A percentile compares a stretch with the other conserved stretches of the same genome.
Evolutionary conservation across 805 yeast genomes (phyloP).

Genomic region (Yamadazyma endophytica): DNA sequence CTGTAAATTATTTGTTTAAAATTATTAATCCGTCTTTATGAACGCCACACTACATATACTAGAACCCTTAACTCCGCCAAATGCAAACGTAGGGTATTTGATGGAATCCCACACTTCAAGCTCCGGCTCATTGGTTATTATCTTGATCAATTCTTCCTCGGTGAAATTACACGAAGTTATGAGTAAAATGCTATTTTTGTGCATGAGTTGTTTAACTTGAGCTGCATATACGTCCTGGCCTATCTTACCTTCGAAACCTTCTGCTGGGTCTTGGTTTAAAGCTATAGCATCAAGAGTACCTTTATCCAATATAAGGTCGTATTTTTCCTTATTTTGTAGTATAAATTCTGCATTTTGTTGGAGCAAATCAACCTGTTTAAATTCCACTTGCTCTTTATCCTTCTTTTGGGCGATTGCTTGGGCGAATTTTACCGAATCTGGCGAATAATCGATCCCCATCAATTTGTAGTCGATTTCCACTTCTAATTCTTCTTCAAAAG

Average conservation of each 20-base stretch:
- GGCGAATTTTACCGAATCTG: constrained; percentile 76
- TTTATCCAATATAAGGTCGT: constrained; percentile 81
- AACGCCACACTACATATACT: constrained; percentile 88
- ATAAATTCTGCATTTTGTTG: constrained; percentile 33
- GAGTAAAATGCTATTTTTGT: constrained; percentile 52
- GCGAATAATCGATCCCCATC: constrained; percentile 82
- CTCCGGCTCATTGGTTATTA: constrained; percentile 45
- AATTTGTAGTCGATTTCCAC: constrained; percentile 12
- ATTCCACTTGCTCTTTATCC: constrained; percentile 41
- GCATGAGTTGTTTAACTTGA: constrained; percentile 55
- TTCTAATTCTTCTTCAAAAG: constrained; percentile 44
- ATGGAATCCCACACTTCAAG: constrained; percentile 63
- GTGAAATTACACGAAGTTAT: constrained; percentile 96
- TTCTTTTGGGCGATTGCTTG: constrained; percentile 44
- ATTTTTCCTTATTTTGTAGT: constrained; percentile 34
- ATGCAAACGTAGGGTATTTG: constrained; percentile 76
- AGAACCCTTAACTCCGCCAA: constrained; percentile 87
- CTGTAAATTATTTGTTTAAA: no score
- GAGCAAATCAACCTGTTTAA: constrained; percentile 70
- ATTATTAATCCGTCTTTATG: no score
- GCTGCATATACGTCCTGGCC: constrained; percentile 58
- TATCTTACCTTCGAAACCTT: constrained; percentile 42
- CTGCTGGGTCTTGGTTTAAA: constrained; percentile 52
- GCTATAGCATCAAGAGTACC: constrained; percentile 98
- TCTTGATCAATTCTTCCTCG: constrained; percentile 60